These are phyloP conservation scores for Dillenia suffruticosa DNA, from an alignment of 164 flowering plant species.

Conservation along the genomic window DNA sequence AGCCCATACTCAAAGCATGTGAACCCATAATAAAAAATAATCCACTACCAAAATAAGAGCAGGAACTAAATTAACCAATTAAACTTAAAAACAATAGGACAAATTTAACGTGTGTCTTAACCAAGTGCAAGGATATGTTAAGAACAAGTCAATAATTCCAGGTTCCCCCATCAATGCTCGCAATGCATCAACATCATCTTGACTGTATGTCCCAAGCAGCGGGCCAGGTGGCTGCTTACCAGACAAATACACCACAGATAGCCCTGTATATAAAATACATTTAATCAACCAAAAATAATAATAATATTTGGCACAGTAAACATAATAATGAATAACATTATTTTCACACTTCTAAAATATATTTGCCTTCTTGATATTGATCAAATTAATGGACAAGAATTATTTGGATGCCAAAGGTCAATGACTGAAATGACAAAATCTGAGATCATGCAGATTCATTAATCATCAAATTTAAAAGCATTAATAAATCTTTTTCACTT, in stretches of 20 bases:
- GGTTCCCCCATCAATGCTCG: constrained; percentile 91
- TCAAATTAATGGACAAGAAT: no score
- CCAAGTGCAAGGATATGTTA: constrained; percentile 73
- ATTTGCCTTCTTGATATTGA: no score
- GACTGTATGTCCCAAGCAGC: constrained; percentile 62
- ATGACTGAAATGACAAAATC: no score
- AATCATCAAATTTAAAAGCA: no score
- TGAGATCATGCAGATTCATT: no score
- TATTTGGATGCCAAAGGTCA: no score
- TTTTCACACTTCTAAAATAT: no score
- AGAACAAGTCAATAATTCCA: constrained; percentile 74
- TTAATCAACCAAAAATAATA: constrained; percentile 3
- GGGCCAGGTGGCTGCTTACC: constrained; percentile 61
- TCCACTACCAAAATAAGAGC: background rate
- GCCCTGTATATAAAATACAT: constrained; percentile 44
- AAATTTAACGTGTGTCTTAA: background rate
- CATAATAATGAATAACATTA: no score
- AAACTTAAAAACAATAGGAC: background rate
- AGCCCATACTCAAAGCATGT: background rate
- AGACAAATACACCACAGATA: constrained; percentile 81
- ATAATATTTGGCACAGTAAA: background rate
- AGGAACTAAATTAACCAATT: background rate
- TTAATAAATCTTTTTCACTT: no score
- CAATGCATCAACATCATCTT: constrained; percentile 88
- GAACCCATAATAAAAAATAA: background rate